These are phyloP conservation scores for Diaporthe amygdali DNA, from an alignment of 2,329 filamentous ascomycete genomes.

Conservation along the genomic window DNA sequence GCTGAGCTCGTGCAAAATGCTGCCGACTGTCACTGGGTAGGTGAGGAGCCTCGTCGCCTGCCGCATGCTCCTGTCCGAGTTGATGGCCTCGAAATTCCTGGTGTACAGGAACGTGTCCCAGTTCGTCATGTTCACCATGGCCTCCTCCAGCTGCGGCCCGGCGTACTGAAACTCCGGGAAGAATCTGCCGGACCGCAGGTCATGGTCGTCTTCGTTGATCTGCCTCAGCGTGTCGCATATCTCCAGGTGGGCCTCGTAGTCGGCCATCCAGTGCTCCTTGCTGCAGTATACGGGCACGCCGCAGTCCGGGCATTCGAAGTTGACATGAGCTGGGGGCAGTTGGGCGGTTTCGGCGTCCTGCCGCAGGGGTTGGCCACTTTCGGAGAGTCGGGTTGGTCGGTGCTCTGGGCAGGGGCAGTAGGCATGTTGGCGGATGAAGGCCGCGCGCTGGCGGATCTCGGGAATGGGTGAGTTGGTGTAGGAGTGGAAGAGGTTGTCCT, in stretches of 20 bases:
- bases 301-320: slow-evolving; percentile 96
- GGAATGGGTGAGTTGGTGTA: slow-evolving; percentile 89
- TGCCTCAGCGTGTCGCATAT: slow-evolving; percentile 90
- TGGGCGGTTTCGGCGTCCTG: slow-evolving; percentile 49
- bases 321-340: slow-evolving; percentile 78
- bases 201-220: slow-evolving; percentile 98
- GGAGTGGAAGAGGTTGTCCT: slow-evolving; percentile 90
- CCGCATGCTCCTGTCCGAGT: slow-evolving; percentile 87
- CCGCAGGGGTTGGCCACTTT: slow-evolving; percentile 68
- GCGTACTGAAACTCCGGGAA: slow-evolving; percentile 96
- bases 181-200: slow-evolving; percentile 85
- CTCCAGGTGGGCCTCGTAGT: slow-evolving; percentile 91
- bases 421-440: slow-evolving; percentile 91
- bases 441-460: slow-evolving; percentile 84
- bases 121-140: slow-evolving; percentile 94
- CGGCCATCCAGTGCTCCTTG: slow-evolving; percentile 93
- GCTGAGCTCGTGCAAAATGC: slow-evolving; percentile 90
- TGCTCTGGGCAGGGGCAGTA: slow-evolving; percentile 93
- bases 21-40: slow-evolving; percentile 90
- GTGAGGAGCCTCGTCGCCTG: slow-evolving; percentile 93
- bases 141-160: slow-evolving; percentile 87
- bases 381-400: slow-evolving; percentile 72
- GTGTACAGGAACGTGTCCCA: slow-evolving; percentile 98
- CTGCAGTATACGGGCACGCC: slow-evolving; percentile 93
- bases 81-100: slow-evolving; percentile 87